Evolutionary conservation across 2,329 filamentous ascomycete species (phyloP).

Genomic region (Volutella citrinella): DNA sequence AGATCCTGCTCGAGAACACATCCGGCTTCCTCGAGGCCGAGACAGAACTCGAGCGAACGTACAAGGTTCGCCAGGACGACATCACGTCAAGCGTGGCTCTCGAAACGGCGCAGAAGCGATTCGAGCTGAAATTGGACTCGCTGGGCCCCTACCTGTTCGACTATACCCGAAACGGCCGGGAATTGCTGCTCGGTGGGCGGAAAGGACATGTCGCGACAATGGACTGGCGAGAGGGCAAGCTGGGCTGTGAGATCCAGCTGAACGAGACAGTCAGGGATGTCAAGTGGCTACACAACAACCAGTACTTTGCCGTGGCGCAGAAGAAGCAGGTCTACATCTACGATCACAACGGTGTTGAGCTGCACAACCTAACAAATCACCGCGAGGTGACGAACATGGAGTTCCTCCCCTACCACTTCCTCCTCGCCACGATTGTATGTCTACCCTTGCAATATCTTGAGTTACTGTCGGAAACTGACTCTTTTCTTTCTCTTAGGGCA

Average conservation of each 20-base stretch:
- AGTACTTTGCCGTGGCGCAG: conserved; percentile 91
- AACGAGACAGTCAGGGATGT: conserved; percentile 87
- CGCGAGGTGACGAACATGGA: conserved; percentile 91
- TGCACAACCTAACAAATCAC: conserved; percentile 88
- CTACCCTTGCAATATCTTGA: neutral
- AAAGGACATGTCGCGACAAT: conserved; percentile 96
- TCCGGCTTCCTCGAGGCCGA: conserved; percentile 86
- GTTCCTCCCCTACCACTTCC: conserved; percentile 93
- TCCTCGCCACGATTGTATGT: conserved; percentile 79
- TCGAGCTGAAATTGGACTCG: conserved; percentile 79
- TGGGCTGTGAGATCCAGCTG: conserved; percentile 88
- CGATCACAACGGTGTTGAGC: conserved; percentile 82
- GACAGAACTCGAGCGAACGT: conserved; percentile 83
- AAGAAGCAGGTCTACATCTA: conserved; percentile 98
- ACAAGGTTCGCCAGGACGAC: conserved; percentile 86
- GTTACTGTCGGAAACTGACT: rapidly evolving
- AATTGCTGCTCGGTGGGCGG: conserved; percentile 79
- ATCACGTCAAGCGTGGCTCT: conserved; percentile 72
- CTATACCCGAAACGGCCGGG: conserved; percentile 85
- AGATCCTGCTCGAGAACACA: conserved; percentile 87
- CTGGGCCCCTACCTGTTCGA: conserved; percentile 86
- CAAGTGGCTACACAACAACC: conserved; percentile 91
- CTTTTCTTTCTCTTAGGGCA: conserved; percentile 57
- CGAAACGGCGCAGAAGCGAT: conserved; percentile 87
- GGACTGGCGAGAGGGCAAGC: conserved; percentile 90